Base-by-base conservation (phyloP, 1,139 yeast genomes). In the Saccharomyces hybrid region DNA sequence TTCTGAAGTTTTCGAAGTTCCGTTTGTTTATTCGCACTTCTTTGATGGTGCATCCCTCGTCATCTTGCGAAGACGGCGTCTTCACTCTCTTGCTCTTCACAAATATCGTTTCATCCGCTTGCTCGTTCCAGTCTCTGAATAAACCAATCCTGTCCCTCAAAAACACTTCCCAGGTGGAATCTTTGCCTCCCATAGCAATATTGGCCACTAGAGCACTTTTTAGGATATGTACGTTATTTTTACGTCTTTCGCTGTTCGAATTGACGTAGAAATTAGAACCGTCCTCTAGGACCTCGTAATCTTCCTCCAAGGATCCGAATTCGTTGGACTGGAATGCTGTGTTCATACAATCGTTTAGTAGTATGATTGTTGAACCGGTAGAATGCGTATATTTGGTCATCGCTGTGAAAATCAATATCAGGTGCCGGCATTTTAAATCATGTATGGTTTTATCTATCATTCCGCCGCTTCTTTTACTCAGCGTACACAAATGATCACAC, bases 271-370 rank as follows among this genome's bases (percentile, higher is more conserved):
- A 66, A 44, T 61, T 61, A 28, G 58, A 57, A 9, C 64, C 61
- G 46, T 56, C 60, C 12, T 59, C 63, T 6, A 63, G 48, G 5
- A 60, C 53, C 7, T 57, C 60, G 12, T 59, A 52, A 27, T 54
- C 58, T 12, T 65, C 64, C 24, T 58, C 61, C 26, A 53, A 54
- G 7, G 58, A 31, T 21, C 52, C 54, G 29, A 58, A 47, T 24
- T 59, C 58, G 46, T 56, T 55, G 28, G 59, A 53, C 48, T 59
- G 64, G 55, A 57, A 66, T 6, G 70, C 56, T 2, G 71, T 67
- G 55, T 68, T 68, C 70, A 68, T 68, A 42, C 67, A 62, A 49
- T 68, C 66, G 50, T 67, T 57, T 46, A 69, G 55, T 27, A 69
- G 52, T 21, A 68, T 46, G 11, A 67, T 52, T 2, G 62, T 59